phyloP scores from a whole-genome alignment of 2,329 filamentous ascomycete species.

The Verticillium albo-atrum region DNA sequence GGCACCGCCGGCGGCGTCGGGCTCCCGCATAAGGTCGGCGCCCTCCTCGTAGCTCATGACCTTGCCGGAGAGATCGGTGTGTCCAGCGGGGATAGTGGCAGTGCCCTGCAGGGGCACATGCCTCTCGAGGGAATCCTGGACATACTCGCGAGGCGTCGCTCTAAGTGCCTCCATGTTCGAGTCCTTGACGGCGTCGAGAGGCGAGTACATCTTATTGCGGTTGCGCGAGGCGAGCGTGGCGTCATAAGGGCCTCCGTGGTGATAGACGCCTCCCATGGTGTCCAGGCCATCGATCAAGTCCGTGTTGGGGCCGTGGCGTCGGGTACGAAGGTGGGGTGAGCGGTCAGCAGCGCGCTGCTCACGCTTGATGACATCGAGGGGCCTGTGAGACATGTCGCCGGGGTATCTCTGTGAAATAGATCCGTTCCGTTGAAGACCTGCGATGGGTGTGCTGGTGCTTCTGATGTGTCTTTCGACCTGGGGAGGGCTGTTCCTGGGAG shows the following conservation, averaged over 20 bases:
- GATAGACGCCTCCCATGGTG: conserved; percentile 63
- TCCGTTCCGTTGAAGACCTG: conserved; percentile 16
- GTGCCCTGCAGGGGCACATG: conserved; percentile 81
- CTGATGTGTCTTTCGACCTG: neutral
- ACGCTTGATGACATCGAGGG: conserved; percentile 61
- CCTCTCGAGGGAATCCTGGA: conserved; percentile 66
- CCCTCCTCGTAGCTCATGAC: conserved; percentile 79
- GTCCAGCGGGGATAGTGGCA: conserved; percentile 70
- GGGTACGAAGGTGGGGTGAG: conserved; percentile 60
- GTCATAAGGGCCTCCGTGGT: conserved; percentile 89
- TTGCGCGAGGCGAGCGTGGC: conserved; percentile 75
- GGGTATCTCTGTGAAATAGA: conserved; percentile 58
- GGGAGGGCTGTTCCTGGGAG: neutral
- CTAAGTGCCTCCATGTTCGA: conserved; percentile 73
- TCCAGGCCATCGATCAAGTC: conserved; percentile 83
- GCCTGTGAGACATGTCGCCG: conserved; percentile 60
- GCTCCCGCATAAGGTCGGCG: conserved; percentile 77
- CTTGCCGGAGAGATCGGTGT: conserved; percentile 62
- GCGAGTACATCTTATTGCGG: conserved; percentile 55
- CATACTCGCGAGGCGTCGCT: conserved; percentile 75
- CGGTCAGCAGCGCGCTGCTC: conserved; percentile 64
- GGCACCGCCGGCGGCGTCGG: conserved; percentile 61
- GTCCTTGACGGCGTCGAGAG: conserved; percentile 69
- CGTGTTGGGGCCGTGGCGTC: conserved; percentile 60
- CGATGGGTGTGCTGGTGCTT: conserved; percentile 7